Conservation (phyloP, 139 green algal genomes). For the Desmodesmus armatus region DNA sequence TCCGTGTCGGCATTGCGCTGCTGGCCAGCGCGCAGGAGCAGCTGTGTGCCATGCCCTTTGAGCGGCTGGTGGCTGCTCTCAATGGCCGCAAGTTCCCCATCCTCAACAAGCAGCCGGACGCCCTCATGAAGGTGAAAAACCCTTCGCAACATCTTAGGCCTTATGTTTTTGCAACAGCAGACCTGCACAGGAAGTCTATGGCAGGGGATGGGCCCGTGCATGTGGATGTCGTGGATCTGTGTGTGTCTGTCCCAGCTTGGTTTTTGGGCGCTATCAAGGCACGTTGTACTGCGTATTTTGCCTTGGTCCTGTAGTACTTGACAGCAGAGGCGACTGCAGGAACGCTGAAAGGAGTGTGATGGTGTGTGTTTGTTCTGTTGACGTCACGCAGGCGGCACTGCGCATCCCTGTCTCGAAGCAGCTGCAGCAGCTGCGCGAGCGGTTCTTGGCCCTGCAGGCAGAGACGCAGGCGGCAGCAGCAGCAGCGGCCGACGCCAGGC, state of each 20-base stretch:
- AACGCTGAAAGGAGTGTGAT: neutral
- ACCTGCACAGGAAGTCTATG: neutral
- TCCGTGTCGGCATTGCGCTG: conserved; percentile 79
- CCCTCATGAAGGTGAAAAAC: conserved; percentile 45
- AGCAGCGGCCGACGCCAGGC: neutral
- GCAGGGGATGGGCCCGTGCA: neutral
- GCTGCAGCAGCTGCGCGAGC: conserved; percentile 44
- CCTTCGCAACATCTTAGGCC: too few relatives aligned
- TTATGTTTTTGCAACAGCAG: too few relatives aligned
- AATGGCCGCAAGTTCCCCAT: conserved; percentile 51
- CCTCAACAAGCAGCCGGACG: conserved; percentile 46
- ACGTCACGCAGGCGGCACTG: conserved; percentile 51
- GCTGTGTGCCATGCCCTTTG: conserved; percentile 66
- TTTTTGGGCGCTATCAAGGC: neutral
- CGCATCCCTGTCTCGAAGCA: conserved; percentile 56
- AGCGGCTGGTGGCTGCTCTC: conserved; percentile 58
- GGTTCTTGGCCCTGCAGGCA: conserved; percentile 29
- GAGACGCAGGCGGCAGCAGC: conserved; percentile 15
- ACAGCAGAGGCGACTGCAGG: too few relatives aligned
- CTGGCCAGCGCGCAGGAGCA: conserved; percentile 67
- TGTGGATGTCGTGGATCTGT: neutral
- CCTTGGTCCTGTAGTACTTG: too few relatives aligned
- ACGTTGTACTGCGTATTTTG: neutral
- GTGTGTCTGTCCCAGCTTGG: neutral
- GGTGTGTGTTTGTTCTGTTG: neutral